Evolutionary conservation across 768 basidiomycete genomes (phyloP).

Genomic region (Pleurotus salmoneostramineus): DNA sequence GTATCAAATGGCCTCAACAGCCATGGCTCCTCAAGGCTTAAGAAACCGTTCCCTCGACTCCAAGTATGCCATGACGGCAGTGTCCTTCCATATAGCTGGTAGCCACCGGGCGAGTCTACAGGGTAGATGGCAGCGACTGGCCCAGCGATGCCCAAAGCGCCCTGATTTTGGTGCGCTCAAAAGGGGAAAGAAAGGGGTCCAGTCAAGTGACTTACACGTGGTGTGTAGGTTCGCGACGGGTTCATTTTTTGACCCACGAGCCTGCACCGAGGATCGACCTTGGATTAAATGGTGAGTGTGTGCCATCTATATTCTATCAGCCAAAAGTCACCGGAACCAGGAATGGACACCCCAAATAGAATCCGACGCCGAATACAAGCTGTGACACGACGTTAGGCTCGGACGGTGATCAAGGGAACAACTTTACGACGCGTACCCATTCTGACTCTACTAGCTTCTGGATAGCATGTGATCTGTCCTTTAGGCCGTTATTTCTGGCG

Average conservation of each 20-base stretch:
- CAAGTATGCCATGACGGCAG: slow-evolving; percentile 65
- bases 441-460: slow-evolving; percentile 42
- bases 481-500: slow-evolving; percentile 56
- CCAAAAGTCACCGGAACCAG: slow-evolving; percentile 59
- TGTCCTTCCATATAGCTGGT: slow-evolving; percentile 61
- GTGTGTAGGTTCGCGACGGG: slow-evolving; percentile 64
- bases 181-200: not conserved
- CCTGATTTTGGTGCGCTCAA: slow-evolving; percentile 33
- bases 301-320: too few species aligned
- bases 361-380: slow-evolving; percentile 62
- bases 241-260: slow-evolving; percentile 74
- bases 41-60: slow-evolving; percentile 47
- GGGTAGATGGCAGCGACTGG: slow-evolving; percentile 65
- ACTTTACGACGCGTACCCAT: slow-evolving; percentile 33
- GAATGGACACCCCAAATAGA: slow-evolving; percentile 64
- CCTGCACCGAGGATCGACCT: slow-evolving; percentile 57
- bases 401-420: not conserved
- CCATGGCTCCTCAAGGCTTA: slow-evolving; percentile 45
- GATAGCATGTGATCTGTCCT: slow-evolving; percentile 37
- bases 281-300: not conserved
- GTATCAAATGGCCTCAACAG: slow-evolving; percentile 61
- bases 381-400: slow-evolving; percentile 17
- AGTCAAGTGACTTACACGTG: slow-evolving; percentile 33
- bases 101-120: slow-evolving; percentile 61
- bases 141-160: slow-evolving; percentile 69